Conservation (phyloP, 1,284 basidiomycete genomes). For the Ganoderma lingzhi region DNA sequence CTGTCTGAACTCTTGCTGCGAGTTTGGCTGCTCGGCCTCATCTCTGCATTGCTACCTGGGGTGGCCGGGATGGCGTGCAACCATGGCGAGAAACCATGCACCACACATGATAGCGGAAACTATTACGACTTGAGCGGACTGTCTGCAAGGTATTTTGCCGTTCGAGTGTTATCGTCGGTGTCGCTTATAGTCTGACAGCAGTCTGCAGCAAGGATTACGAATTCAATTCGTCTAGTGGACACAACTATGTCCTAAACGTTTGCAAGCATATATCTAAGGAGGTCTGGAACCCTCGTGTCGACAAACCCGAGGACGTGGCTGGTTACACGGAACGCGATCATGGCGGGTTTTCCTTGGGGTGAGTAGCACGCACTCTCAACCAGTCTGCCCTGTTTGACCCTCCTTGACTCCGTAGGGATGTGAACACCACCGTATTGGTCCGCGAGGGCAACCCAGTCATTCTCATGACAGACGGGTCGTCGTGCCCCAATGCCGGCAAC, state of each 20-base stretch:
- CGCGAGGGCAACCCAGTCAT: conserved; percentile 56
- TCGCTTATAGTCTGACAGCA: conserved; percentile 28
- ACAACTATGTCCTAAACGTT: conserved; percentile 64
- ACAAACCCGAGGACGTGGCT: conserved; percentile 62
- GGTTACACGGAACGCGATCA: conserved; percentile 68
- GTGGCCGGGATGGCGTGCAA: conserved; percentile 11
- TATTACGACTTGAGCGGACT: conserved; percentile 73
- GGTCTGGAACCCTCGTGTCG: conserved; percentile 62
- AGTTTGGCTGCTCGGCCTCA: conserved; percentile 21
- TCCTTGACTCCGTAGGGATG: conserved; percentile 48
- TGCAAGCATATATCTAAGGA: conserved; percentile 66
- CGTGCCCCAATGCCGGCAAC: conserved; percentile 57
- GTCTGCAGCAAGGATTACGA: conserved; percentile 67
- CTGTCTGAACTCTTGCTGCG: conserved; percentile 6
- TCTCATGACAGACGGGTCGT: conserved; percentile 65
- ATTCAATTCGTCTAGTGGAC: conserved; percentile 55
- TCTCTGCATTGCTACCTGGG: conserved; percentile 17
- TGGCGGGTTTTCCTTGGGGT: conserved; percentile 80
- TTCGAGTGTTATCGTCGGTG: not conserved
- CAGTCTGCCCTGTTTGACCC: conserved; percentile 6
- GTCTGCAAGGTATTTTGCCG: conserved; percentile 52
- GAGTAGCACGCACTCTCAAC: conserved; percentile 34
- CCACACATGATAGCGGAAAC: conserved; percentile 50
- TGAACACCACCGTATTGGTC: conserved; percentile 67
- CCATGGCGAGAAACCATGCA: conserved; percentile 47